Base-by-base conservation (phyloP, 352 stramenopile genomes). In the Paralagenidium karlingii region DNA sequence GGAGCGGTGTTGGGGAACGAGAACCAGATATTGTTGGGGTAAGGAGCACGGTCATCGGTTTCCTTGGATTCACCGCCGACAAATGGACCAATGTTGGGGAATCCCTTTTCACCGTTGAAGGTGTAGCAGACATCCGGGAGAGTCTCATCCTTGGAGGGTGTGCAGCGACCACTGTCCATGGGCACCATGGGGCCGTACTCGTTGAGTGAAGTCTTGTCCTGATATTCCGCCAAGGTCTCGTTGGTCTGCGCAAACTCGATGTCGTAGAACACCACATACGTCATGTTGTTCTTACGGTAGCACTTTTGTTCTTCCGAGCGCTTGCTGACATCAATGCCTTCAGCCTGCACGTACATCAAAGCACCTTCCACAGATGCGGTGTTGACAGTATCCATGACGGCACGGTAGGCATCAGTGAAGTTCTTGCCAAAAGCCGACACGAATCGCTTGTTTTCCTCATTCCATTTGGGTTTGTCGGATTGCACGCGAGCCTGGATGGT, bases 251-350 rank as follows among this genome's bases (percentile, higher is more conserved):
- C 60, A 33, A 87, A 66, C 18, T 71, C 42, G 11, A 83, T 21
- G 31, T 84, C 68, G 50, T 87, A 87, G 51, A 87, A 83, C n/a
- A 82, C 68, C 25, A 87, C 59, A 34, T 74, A 75, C 8, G 52
- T 47, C 51, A 81, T 78, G 13, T 46, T 49, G 40, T 57, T 66
- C 54, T 82, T 82, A 30, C 74, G 69, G 18, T 31, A 21, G 40
- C 59, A 69, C 11, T 44, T 46, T 22, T 51, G 21, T 10, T 42
- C 24, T n/a, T 29, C 33, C 4, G 40, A 33, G 20, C 51, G 38
- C 2, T 27, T 18, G 26, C 38, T 54, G 1, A 48, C 55, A 11
- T 47, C 24, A 45, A 44, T 45, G 12, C 15, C 16, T 32, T 47
- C 34, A 15, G 31, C 13, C 32, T 47, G 31, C 8, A 47, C 12